Evolutionary conservation across 2,329 filamentous ascomycete genomes (phyloP), one percentile per base, ranked within the genome.

Genomic region (Alternaria rosae): DNA sequence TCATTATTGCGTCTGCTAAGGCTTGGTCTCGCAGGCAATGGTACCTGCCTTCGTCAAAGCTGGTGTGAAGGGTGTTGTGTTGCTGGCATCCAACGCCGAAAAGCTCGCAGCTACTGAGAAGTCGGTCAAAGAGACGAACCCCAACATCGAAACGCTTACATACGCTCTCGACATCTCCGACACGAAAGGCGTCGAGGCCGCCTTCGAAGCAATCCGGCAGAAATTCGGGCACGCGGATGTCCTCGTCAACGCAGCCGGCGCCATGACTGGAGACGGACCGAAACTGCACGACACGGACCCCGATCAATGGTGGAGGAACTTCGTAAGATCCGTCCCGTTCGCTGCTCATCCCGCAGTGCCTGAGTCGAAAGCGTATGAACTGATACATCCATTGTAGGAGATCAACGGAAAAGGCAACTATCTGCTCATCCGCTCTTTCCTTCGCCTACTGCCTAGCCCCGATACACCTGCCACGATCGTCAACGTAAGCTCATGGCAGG

Each of bases 21-120:
- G 15, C n/a, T 13, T 28, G 23, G 6, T 25, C 13, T 43, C 21
- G 9, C n/a, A 76, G 70, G 72, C 62, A 13, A 71, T 80, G 43
- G 75, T 69, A 3, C 71, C 74, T 4, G 71, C 78, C 6, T 79
- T 80, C 55, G 76, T 76, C 2, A 71, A 70, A 30, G 78, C 80
- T 12, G 68, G 70, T 26, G 63, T 72, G 2, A 79, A 75, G 54
- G 79, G 61, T 13, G 62, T 81, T 1, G 73, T 80, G 1, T 67
- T 80, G 3, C 57, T 76, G 2, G 79, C 76, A 26, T 72, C 74
- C 5, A 70, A 73, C 25, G 65, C 62, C 6, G 52, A 54, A 12
- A 69, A 69, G 17, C 74, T 81, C 54, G 66, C 62, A 20, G 61
- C 61, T 41, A 61, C 64, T 1, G 69, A 72, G 53, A 54, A 69